These are phyloP conservation scores for Plenodomus tracheiphilus DNA, from an alignment of 2,329 filamentous ascomycete species.

Conservation along the genomic window DNA sequence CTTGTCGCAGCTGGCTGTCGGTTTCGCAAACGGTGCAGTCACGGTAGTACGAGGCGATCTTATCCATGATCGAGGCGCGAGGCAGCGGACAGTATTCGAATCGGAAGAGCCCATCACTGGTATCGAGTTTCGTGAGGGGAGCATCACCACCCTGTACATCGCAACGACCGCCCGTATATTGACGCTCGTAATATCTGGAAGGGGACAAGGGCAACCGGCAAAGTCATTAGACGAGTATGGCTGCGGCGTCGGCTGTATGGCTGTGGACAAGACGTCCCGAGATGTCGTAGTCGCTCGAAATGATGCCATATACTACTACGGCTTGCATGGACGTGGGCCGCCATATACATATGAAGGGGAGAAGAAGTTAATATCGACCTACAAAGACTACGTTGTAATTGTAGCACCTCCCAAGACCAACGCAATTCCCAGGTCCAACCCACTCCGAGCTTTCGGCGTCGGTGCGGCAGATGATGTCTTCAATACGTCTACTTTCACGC, in stretches of 20 bases:
- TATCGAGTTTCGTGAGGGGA: slow-evolving; percentile 71
- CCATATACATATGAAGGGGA: slow-evolving; percentile 90
- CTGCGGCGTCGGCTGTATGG: slow-evolving; percentile 94
- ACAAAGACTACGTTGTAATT: slow-evolving; percentile 83
- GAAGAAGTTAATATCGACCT: slow-evolving; percentile 79
- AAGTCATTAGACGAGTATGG: slow-evolving; percentile 87
- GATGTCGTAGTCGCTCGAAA: slow-evolving; percentile 91
- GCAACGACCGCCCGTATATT: slow-evolving; percentile 87
- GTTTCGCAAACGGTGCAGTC: slow-evolving; percentile 93
- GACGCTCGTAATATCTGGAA: slow-evolving; percentile 82
- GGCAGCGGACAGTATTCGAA: slow-evolving; percentile 92
- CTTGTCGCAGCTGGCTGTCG: slow-evolving; percentile 88
- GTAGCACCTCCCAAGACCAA: slow-evolving; percentile 74
- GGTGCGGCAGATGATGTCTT: slow-evolving; percentile 76
- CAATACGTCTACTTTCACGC: slow-evolving; percentile 82
- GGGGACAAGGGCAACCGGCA: slow-evolving; percentile 85
- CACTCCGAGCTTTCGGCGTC: slow-evolving; percentile 73
- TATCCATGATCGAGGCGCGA: slow-evolving; percentile 91
- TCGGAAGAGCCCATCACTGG: slow-evolving; percentile 96
- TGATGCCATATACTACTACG: slow-evolving; percentile 95
- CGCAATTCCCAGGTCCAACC: slow-evolving; percentile 58
- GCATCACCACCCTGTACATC: slow-evolving; percentile 80
- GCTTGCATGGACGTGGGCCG: slow-evolving; percentile 78
- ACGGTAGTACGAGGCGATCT: slow-evolving; percentile 92
- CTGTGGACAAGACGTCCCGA: slow-evolving; percentile 74